Percentiles rank a stretch among this genome's conserved stretches.
phyloP scores from a whole-genome alignment of 2,329 filamentous ascomycete species.

The Pseudogymnoascus verrucosus region DNA sequence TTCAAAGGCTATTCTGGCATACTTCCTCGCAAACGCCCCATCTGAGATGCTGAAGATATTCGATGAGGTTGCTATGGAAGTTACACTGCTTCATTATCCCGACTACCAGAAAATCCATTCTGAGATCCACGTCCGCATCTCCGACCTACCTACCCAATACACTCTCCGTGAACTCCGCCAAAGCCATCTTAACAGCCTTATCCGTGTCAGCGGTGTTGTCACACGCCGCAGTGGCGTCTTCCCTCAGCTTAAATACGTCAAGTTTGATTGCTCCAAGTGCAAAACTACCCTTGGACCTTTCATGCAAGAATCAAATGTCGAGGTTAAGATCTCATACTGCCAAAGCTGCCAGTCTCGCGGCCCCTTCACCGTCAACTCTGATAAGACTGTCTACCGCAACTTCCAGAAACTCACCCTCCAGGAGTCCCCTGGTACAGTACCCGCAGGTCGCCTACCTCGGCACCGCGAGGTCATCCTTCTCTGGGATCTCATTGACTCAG shows the following conservation, averaged over 20 bases:
- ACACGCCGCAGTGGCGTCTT: slow-evolving; percentile 93
- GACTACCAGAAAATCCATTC: slow-evolving; percentile 97
- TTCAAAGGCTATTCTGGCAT: slow-evolving; percentile 87
- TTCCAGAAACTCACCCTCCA: slow-evolving; percentile 97
- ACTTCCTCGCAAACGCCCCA: slow-evolving; percentile 92
- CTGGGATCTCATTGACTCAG: slow-evolving; percentile 93
- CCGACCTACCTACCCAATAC: slow-evolving; percentile 88
- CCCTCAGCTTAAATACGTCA: slow-evolving; percentile 95
- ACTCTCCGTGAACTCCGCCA: slow-evolving; percentile 92
- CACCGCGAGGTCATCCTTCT: slow-evolving; percentile 91
- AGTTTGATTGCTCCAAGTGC: slow-evolving; percentile 94
- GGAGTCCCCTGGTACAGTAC: slow-evolving; percentile 93
- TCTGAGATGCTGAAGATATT: slow-evolving; percentile 95
- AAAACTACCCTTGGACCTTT: slow-evolving; percentile 88
- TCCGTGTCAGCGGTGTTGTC: slow-evolving; percentile 90
- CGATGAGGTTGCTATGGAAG: slow-evolving; percentile 93
- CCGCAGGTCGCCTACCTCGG: slow-evolving; percentile 85
- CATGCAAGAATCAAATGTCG: slow-evolving; percentile 92
- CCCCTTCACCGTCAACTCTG: slow-evolving; percentile 90
- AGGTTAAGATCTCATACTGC: slow-evolving; percentile 94
- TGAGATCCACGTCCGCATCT: slow-evolving; percentile 95
- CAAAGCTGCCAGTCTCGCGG: slow-evolving; percentile 93
- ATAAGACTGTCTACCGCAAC: slow-evolving; percentile 97
- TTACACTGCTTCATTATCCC: slow-evolving; percentile 89
- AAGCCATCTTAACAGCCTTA: slow-evolving; percentile 89